phyloP scores from a whole-genome alignment of 352 stramenopile genomes.

The Phytopythium vexans region DNA sequence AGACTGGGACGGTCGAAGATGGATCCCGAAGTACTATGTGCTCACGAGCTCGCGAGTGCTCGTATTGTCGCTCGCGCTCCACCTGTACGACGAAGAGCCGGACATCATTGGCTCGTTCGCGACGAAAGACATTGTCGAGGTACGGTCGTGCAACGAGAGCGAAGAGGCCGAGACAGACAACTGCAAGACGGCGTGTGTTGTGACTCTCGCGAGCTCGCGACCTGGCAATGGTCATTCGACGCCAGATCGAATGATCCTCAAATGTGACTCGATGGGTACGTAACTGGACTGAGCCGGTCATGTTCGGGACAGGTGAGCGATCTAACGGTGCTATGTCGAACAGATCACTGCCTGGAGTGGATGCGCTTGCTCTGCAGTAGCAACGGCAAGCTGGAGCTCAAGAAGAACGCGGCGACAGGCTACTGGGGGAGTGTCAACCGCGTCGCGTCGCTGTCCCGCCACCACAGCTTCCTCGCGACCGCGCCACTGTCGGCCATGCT shows the following conservation, averaged over 20 bases:
- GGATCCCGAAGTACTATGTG: conserved; percentile 89
- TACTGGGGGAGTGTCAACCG: conserved; percentile 85
- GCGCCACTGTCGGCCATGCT: conserved; percentile 42
- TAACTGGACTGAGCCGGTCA: background rate
- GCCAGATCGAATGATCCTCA: conserved; percentile 64
- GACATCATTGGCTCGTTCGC: conserved; percentile 81
- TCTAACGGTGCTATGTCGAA: background rate
- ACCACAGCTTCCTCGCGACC: conserved; percentile 81
- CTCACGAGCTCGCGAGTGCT: conserved; percentile 78
- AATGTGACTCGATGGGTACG: conserved; percentile 80
- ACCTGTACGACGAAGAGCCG: conserved; percentile 86
- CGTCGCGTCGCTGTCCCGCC: conserved; percentile 76
- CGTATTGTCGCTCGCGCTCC: conserved; percentile 74
- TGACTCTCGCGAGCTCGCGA: conserved; percentile 33
- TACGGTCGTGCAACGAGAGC: conserved; percentile 73
- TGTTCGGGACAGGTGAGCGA: background rate
- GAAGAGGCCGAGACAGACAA: conserved; percentile 61
- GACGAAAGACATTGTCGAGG: conserved; percentile 76
- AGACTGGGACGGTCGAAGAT: conserved; percentile 84
- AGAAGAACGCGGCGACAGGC: conserved; percentile 84
- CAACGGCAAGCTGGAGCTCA: conserved; percentile 86
- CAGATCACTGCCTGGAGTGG: conserved; percentile 86
- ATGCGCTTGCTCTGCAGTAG: conserved; percentile 83
- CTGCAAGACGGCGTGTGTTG: conserved; percentile 54
- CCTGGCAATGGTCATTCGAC: conserved; percentile 12